Conservation (phyloP, 176 grass and related monocot species). For the Luzula sylvatica region DNA sequence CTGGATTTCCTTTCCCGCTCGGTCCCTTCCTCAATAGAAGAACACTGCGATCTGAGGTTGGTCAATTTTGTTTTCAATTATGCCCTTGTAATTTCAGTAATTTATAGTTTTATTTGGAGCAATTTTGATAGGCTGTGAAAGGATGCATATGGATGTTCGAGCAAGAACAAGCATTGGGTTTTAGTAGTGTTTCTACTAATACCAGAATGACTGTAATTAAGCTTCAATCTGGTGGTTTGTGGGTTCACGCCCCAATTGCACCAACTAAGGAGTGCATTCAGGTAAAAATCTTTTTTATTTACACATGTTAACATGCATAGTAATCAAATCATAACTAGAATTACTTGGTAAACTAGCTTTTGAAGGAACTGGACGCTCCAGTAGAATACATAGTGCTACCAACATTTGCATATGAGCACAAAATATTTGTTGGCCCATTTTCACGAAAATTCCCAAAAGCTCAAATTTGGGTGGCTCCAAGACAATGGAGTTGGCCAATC, state of each 20-base stretch:
- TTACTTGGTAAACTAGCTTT: slow-evolving; percentile 30
- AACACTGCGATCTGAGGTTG: slow-evolving; percentile 76
- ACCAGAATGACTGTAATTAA: slow-evolving; percentile 91
- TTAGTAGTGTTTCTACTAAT: slow-evolving; percentile 98
- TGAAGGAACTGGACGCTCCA: slow-evolving; percentile 88
- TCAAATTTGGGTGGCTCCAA: slow-evolving; percentile 79
- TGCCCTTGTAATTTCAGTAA: background rate
- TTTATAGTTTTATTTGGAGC: background rate
- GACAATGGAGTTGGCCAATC: slow-evolving; percentile 97
- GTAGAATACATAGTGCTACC: slow-evolving; percentile 90
- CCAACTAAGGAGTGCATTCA: slow-evolving; percentile 95
- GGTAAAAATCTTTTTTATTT: slow-evolving; percentile 11
- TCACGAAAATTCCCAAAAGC: slow-evolving; percentile 87
- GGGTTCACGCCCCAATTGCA: slow-evolving; percentile 97
- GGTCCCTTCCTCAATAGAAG: slow-evolving; percentile 87
- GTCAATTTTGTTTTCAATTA: background rate
- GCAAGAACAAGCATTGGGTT: slow-evolving; percentile 96
- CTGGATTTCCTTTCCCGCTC: slow-evolving; percentile 94
- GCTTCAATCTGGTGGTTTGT: slow-evolving; percentile 80
- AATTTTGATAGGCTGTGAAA: slow-evolving; percentile 45
- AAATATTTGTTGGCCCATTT: slow-evolving; percentile 91
- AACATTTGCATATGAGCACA: slow-evolving; percentile 99
- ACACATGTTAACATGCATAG: background rate
- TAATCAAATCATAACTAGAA: background rate
- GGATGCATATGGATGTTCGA: slow-evolving; percentile 84